phyloP scores from a whole-genome alignment of 2,329 filamentous ascomycete genomes.

The Colletotrichum siamense region DNA sequence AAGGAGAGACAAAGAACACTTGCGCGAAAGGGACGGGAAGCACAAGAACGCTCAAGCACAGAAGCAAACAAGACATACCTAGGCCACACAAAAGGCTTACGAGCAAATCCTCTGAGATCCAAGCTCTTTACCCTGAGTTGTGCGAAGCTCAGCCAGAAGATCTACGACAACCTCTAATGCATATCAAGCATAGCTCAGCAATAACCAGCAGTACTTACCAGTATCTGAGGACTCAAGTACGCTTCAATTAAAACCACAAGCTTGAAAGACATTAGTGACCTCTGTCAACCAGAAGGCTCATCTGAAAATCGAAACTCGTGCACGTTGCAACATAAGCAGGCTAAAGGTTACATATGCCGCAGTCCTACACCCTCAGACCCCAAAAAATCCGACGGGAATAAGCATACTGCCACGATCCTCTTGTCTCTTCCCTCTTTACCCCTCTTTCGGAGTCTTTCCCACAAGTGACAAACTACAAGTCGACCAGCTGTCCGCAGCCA shows the following conservation, averaged over 20 bases:
- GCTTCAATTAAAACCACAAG: background rate
- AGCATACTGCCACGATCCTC: background rate
- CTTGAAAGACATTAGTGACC: background rate
- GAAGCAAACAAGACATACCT: background rate
- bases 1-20: background rate
- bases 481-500: background rate
- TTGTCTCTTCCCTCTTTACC: background rate
- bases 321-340: background rate
- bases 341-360: background rate
- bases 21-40: background rate
- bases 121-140: fast-evolving
- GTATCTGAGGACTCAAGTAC: background rate
- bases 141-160: background rate
- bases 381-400: background rate
- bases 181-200: background rate
- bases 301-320: background rate
- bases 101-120: background rate
- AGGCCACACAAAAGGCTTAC: background rate
- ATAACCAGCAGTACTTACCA: background rate
- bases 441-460: background rate
- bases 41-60: fast-evolving
- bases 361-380: background rate
- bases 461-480: background rate
- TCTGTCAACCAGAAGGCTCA: background rate
- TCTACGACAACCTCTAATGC: background rate